These are phyloP conservation scores for Dioscorea alata DNA, from an alignment of 106 monocot genomes.

Conservation along the genomic window DNA sequence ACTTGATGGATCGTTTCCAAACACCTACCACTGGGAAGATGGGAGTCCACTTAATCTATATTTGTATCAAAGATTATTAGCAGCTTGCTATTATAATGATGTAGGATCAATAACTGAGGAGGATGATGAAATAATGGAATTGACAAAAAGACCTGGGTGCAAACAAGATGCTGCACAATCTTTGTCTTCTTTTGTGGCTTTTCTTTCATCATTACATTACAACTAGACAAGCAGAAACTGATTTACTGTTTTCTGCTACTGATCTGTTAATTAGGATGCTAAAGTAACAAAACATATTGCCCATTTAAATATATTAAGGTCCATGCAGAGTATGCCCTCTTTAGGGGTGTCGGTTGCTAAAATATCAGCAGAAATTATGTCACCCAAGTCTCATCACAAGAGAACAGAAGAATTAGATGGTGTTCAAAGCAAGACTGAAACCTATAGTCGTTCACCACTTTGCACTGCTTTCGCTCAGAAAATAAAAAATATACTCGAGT, in stretches of 20 bases:
- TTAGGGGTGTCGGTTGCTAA: conserved; percentile 76
- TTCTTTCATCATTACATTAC: conserved; percentile 65
- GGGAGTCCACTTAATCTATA: conserved; percentile 83
- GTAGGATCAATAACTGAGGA: conserved; percentile 90
- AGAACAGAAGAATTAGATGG: conserved; percentile 88
- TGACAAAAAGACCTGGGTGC: conserved; percentile 98
- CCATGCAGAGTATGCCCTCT: conserved; percentile 78
- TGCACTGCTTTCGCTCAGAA: conserved; percentile 98
- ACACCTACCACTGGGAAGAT: conserved; percentile 90
- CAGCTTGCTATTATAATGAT: conserved; percentile 80
- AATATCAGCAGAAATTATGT: conserved; percentile 87
- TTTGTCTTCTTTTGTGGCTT: conserved; percentile 78
- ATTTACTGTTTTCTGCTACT: conserved; percentile 76
- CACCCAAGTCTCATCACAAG: conserved; percentile 61
- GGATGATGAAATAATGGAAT: conserved; percentile 80
- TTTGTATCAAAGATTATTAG: conserved; percentile 74
- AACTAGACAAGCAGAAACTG: conserved; percentile 62
- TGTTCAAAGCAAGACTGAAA: conserved; percentile 75
- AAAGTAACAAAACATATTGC: conserved; percentile 69
- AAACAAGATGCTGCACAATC: conserved; percentile 75
- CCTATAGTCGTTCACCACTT: conserved; percentile 90
- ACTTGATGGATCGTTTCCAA: conserved; percentile 53
- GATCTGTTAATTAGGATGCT: conserved; percentile 70
- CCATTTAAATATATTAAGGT: conserved; percentile 79
- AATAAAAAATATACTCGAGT: conserved; percentile 66